Evolutionary conservation across 208 protist species (phyloP).

Genomic region (Plasmodiophora brassicae): DNA sequence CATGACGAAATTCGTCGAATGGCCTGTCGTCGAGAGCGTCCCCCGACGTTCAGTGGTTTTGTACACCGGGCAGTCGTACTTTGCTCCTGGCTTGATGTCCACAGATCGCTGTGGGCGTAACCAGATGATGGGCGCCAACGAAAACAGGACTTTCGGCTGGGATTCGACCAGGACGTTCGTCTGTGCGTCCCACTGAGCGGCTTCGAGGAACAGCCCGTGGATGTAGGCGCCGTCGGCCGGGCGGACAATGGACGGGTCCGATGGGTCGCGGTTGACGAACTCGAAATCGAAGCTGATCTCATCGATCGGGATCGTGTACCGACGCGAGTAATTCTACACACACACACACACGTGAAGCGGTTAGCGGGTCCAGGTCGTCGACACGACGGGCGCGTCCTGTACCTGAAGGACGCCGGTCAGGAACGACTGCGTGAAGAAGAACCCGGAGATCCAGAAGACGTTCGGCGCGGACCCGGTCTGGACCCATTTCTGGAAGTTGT

Average conservation of each 20-base stretch:
- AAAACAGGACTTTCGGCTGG: slow-evolving; percentile 86
- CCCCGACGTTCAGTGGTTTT: slow-evolving; percentile 87
- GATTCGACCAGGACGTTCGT: slow-evolving; percentile 76
- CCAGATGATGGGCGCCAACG: slow-evolving; percentile 80
- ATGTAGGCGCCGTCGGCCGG: slow-evolving; percentile 67
- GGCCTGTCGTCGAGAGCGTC: slow-evolving; percentile 91
- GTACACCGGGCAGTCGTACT: slow-evolving; percentile 91
- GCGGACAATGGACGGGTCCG: not conserved
- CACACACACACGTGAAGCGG: slow-evolving; percentile 9
- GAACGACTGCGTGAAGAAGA: slow-evolving; percentile 93
- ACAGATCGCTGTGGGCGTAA: slow-evolving; percentile 66
- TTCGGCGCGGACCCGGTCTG: slow-evolving; percentile 63
- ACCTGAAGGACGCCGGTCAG: slow-evolving; percentile 87
- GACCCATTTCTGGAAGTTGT: slow-evolving; percentile 64
- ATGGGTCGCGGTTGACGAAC: slow-evolving; percentile 56
- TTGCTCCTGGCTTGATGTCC: not conserved
- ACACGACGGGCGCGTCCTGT: not conserved
- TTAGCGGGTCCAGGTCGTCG: not conserved
- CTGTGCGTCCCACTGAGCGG: slow-evolving; percentile 80
- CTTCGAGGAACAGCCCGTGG: slow-evolving; percentile 90
- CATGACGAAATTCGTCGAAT: slow-evolving; percentile 96
- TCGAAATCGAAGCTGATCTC: slow-evolving; percentile 84
- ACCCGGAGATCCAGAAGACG: slow-evolving; percentile 80
- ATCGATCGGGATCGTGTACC: slow-evolving; percentile 85
- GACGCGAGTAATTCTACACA: slow-evolving; percentile 87